These are phyloP conservation scores for Curvularia hawaiiensis DNA, from an alignment of 2,329 filamentous ascomycete species.

Conservation along the genomic window DNA sequence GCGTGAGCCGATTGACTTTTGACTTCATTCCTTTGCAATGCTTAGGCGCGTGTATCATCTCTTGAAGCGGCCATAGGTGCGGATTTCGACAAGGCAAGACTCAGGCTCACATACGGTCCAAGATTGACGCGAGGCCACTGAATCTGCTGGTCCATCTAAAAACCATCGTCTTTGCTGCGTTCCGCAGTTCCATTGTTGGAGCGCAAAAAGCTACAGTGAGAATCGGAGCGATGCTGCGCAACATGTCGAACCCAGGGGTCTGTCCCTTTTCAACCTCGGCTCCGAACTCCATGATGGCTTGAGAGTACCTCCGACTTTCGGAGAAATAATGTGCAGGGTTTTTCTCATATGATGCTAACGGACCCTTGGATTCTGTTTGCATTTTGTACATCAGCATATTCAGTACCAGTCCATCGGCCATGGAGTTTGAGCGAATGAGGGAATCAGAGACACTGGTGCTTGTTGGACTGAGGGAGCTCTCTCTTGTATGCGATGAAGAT, in stretches of 20 bases:
- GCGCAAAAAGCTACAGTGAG: constrained; percentile 29
- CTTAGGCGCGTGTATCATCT: background rate
- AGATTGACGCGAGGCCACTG: constrained; percentile 7
- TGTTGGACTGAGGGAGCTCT: background rate
- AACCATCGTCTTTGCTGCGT: constrained; percentile 28
- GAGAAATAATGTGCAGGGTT: background rate
- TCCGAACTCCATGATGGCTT: background rate
- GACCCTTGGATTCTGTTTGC: constrained; percentile 3
- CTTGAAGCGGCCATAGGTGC: background rate
- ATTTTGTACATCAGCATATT: constrained; percentile 18
- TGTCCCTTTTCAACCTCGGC: constrained; percentile 1
- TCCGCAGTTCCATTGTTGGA: constrained; percentile 21
- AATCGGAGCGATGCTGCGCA: constrained; percentile 22
- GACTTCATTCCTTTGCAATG: background rate
- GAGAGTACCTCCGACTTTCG: background rate
- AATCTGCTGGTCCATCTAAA: constrained; percentile 30
- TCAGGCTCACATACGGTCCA: background rate
- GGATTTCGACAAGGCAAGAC: background rate
- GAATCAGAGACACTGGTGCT: background rate
- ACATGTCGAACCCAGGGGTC: background rate
- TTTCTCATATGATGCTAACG: constrained; percentile 11
- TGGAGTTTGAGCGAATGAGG: constrained; percentile 13
- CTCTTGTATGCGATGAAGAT: background rate
- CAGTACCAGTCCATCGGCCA: constrained; percentile 4
- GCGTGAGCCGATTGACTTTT: background rate